phyloP scores from a whole-genome alignment of 768 basidiomycete genomes.

The Naganishia kalamii region DNA sequence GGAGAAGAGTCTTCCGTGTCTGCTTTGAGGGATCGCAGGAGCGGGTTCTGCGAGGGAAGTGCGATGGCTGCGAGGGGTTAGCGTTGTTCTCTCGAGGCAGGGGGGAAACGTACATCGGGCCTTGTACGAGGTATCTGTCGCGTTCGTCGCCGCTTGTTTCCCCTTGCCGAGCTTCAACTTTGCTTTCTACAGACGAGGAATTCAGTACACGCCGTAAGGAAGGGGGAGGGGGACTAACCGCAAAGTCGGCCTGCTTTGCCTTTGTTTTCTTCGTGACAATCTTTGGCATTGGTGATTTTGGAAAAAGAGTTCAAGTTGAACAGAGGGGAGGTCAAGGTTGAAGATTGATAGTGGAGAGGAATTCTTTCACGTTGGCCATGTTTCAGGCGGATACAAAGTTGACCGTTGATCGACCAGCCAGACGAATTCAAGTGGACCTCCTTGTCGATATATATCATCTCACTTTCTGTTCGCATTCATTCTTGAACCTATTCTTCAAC shows the following conservation, averaged over 20 bases:
- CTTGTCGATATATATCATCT: too few species aligned
- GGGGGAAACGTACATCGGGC: conserved; percentile 65
- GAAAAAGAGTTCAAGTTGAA: too few species aligned
- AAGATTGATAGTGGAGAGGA: too few species aligned
- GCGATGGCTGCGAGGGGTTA: conserved; percentile 63
- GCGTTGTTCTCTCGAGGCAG: background rate
- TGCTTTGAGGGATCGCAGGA: conserved; percentile 33
- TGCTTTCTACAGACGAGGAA: conserved; percentile 61
- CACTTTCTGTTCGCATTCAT: too few species aligned
- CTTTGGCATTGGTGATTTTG: too few species aligned
- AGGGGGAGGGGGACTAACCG: conserved; percentile 50
- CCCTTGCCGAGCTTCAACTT: conserved; percentile 95
- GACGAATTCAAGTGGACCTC: too few species aligned
- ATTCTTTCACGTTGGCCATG: too few species aligned
- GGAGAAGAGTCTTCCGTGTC: background rate
- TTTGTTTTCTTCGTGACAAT: conserved; percentile 70
- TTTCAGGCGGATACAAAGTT: too few species aligned
- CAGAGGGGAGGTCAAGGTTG: too few species aligned
- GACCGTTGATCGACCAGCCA: too few species aligned
- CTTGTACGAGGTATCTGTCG: conserved; percentile 92
- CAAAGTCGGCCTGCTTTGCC: conserved; percentile 80
- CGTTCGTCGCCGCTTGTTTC: conserved; percentile 73
- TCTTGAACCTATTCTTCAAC: too few species aligned
- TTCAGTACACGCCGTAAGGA: background rate
- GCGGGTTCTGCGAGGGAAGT: conserved; percentile 67